Evolutionary conservation across 306 rosid species (phyloP).

Genomic region (Senna tora): DNA sequence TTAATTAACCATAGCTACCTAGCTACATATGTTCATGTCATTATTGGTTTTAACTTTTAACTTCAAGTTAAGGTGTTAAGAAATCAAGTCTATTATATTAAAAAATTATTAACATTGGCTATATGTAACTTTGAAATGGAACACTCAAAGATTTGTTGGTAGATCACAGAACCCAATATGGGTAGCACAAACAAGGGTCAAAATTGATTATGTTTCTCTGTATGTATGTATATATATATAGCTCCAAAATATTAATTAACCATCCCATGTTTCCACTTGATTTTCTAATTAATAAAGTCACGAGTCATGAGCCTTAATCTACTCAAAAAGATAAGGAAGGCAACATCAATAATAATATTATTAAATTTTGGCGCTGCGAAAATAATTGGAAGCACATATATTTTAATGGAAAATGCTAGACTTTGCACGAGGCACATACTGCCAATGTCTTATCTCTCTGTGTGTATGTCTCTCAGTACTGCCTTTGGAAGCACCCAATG

Average conservation of each 20-base stretch:
- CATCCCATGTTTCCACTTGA: slow-evolving; percentile 29
- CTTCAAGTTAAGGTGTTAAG: background rate
- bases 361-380: background rate
- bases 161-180: slow-evolving; percentile 24
- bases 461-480: background rate
- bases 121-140: slow-evolving; percentile 11
- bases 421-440: slow-evolving; percentile 37
- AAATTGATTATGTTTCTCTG: background rate
- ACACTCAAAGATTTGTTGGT: background rate
- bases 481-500: slow-evolving; percentile 34
- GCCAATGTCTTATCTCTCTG: slow-evolving; percentile 22
- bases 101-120: slow-evolving; percentile 1
- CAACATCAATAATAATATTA: slow-evolving; percentile 1
- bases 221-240: background rate
- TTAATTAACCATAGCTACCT: too few species aligned
- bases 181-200: slow-evolving; percentile 35
- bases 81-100: background rate
- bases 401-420: slow-evolving; percentile 20
- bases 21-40: background rate
- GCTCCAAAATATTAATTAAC: slow-evolving; percentile 21
- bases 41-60: slow-evolving; percentile 9
- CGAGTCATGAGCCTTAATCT: slow-evolving; percentile 36
- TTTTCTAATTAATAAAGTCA: slow-evolving; percentile 11
- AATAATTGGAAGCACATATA: slow-evolving; percentile 32
- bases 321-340: slow-evolving; percentile 22